Percentiles rank a stretch among this genome's conserved stretches.
phyloP scores from a whole-genome alignment of 352 stramenopile genomes.

The Pythium sp. region DNA sequence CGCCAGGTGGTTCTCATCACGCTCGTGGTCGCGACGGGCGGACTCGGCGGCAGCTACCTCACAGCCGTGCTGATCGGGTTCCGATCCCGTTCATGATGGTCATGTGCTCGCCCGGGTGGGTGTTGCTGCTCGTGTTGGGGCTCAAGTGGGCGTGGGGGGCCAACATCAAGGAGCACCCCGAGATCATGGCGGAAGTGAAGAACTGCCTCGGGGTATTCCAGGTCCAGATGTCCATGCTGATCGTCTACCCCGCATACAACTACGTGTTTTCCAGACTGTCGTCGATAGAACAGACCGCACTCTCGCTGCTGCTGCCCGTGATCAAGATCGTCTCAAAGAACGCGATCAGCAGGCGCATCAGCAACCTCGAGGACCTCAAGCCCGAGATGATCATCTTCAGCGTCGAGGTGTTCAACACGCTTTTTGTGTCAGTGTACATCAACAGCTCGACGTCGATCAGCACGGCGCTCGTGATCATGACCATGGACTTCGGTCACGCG shows the following conservation, averaged over 20 bases:
- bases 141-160: neutral
- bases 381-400: conserved; percentile 30
- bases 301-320: neutral
- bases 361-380: conserved; percentile 19
- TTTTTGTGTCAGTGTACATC: conserved; percentile 40
- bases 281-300: neutral
- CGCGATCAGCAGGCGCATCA: conserved; percentile 18
- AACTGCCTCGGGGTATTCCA: neutral
- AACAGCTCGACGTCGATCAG: neutral
- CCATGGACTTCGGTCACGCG: neutral
- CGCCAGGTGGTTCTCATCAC: neutral
- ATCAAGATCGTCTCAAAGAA: conserved; percentile 31
- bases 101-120: neutral
- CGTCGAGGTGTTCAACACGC: conserved; percentile 35
- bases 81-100: conserved; percentile 1
- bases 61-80: neutral
- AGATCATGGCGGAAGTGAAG: neutral
- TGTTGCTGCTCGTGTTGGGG: neutral
- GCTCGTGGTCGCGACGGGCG: neutral
- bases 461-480: neutral
- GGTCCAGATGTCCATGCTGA: conserved; percentile 1
- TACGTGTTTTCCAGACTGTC: neutral
- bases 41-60: neutral
- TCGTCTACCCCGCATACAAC: neutral
- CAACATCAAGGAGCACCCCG: neutral